Evolutionary conservation across 2,329 filamentous ascomycete genomes (phyloP).

Genomic region (Fusarium acutatum): DNA sequence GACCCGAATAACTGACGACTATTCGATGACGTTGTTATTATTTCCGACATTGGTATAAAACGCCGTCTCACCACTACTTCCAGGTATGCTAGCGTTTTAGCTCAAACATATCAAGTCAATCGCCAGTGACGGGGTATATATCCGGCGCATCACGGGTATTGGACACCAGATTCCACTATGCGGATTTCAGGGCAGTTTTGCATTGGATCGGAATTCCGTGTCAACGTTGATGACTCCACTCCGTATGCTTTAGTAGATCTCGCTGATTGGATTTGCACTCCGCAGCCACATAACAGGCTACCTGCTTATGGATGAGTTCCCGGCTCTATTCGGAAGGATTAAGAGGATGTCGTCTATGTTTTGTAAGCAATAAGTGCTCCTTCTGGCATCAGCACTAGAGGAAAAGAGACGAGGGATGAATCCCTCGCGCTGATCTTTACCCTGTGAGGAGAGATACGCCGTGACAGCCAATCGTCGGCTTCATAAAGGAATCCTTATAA

Average conservation of each 20-base stretch:
- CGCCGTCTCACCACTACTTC: not conserved
- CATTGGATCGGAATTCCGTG: not conserved
- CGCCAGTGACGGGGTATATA: accelerated
- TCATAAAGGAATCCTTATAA: too few species aligned
- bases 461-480: not conserved
- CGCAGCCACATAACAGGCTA: not conserved
- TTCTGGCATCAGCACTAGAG: not conserved
- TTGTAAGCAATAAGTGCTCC: not conserved
- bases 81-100: not conserved
- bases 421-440: not conserved
- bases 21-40: not conserved
- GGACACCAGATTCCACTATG: too few species aligned
- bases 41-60: accelerated
- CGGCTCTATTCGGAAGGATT: not conserved
- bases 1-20: not conserved
- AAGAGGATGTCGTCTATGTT: accelerated
- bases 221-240: not conserved
- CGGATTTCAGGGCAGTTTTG: accelerated
- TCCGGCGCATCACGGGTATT: not conserved
- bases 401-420: not conserved
- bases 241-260: accelerated
- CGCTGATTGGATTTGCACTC: not conserved
- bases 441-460: not conserved
- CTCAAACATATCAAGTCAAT: not conserved
- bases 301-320: not conserved